A percentile compares a stretch with the other conserved stretches of the same genome.
phyloP scores from a whole-genome alignment of 345 rosid species.

The Acer yangbiense region DNA sequence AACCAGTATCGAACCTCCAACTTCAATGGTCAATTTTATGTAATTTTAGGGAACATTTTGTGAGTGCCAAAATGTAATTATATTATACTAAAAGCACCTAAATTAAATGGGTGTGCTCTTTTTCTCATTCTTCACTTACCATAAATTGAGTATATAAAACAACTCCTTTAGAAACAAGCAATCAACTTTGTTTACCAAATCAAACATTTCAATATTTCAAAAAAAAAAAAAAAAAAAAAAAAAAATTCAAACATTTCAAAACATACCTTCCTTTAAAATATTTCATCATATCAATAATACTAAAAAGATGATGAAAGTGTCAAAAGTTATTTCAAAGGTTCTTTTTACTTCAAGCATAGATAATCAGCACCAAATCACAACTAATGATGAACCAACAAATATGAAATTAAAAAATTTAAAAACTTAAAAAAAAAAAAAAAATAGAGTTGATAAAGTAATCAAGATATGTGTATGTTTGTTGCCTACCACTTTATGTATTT shows the following conservation, averaged over 20 bases:
- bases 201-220: background rate
- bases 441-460: background rate
- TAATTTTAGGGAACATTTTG: no score
- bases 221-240: no score
- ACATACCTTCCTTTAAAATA: background rate
- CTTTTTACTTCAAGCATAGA: constrained; percentile 17
- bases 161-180: background rate
- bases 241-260: background rate
- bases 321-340: background rate
- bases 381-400: background rate
- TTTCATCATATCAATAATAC: background rate
- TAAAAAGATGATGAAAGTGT: background rate
- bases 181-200: background rate
- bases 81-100: no score
- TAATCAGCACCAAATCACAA: background rate
- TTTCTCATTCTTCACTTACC: background rate
- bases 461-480: background rate
- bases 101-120: background rate
- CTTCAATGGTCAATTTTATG: background rate
- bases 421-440: background rate
- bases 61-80: no score
- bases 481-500: background rate
- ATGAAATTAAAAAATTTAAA: background rate
- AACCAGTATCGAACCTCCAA: no score
- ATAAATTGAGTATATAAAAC: background rate